Conservation (phyloP, 2,329 filamentous ascomycete genomes). For the Colletotrichum sojae region DNA sequence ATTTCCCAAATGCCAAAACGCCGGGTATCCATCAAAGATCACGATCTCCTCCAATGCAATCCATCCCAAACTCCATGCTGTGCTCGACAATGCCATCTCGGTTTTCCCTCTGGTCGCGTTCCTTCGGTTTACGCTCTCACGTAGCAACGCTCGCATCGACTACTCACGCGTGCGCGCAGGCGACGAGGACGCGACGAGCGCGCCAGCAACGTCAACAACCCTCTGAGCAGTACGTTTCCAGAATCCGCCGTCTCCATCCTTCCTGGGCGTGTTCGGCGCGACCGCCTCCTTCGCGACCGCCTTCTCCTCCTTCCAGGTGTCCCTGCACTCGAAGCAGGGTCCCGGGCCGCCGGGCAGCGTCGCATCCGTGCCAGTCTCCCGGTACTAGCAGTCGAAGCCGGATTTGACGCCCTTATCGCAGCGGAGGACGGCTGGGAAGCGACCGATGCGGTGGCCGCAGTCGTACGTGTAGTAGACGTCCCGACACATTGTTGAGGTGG, state of each 20-base stretch:
- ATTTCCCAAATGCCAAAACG: too few relatives aligned
- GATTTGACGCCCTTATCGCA: slow-evolving; percentile 14
- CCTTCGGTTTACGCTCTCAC: too few relatives aligned
- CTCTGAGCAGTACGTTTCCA: background rate
- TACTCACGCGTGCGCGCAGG: background rate
- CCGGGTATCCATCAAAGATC: too few relatives aligned
- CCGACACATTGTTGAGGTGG: background rate
- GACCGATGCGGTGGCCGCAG: slow-evolving; percentile 19
- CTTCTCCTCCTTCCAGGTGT: slow-evolving; percentile 23
- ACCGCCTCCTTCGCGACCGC: background rate
- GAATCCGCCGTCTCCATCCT: background rate
- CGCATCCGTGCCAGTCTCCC: slow-evolving; percentile 9
- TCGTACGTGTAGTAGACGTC: slow-evolving; percentile 10
- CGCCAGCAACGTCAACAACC: background rate
- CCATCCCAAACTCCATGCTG: too few relatives aligned
- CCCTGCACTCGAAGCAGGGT: background rate
- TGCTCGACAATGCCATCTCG: too few relatives aligned
- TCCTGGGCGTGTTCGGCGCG: background rate
- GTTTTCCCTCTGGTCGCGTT: too few relatives aligned
- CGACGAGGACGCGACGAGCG: background rate
- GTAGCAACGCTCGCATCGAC: background rate
- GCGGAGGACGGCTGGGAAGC: slow-evolving; percentile 3
- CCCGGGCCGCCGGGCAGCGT: slow-evolving; percentile 22
- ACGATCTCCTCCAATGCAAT: too few relatives aligned
- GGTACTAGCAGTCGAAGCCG: slow-evolving; percentile 24